These are phyloP conservation scores for Parathielavia appendiculata DNA, from an alignment of 495 filamentous ascomycete genomes.

Conservation along the genomic window DNA sequence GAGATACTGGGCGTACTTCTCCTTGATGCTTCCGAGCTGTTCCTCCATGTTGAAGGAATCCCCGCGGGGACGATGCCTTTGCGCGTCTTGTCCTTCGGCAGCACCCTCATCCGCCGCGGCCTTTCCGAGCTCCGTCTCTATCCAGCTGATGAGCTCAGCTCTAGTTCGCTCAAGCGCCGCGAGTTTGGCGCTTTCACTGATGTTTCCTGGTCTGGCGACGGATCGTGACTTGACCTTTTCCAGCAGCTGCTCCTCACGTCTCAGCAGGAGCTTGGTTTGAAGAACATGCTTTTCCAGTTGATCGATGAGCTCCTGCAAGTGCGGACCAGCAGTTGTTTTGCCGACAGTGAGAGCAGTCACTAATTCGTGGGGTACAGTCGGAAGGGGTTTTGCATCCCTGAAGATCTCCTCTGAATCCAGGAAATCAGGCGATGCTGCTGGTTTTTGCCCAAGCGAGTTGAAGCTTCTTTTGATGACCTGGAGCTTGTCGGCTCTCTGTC, in stretches of 20 bases:
- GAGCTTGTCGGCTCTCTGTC: slow-evolving; percentile 52
- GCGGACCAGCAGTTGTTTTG: slow-evolving; percentile 28
- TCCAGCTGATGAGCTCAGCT: slow-evolving; percentile 65
- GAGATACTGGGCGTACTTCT: slow-evolving; percentile 46
- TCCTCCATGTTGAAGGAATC: slow-evolving; percentile 41
- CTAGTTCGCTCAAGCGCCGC: slow-evolving; percentile 52
- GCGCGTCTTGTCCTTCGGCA: slow-evolving; percentile 31
- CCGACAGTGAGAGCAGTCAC: slow-evolving; percentile 38
- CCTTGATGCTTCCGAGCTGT: slow-evolving; percentile 44
- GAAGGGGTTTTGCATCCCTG: slow-evolving; percentile 39
- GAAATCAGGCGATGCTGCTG: slow-evolving; percentile 46
- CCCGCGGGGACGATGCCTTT: slow-evolving; percentile 18
- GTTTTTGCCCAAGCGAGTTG: slow-evolving; percentile 49
- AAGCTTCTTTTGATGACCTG: slow-evolving; percentile 43
- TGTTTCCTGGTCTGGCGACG: slow-evolving; percentile 25
- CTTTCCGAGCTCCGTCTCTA: slow-evolving; percentile 59
- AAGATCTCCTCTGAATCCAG: slow-evolving; percentile 44
- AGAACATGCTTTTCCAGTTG: slow-evolving; percentile 62
- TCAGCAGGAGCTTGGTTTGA: slow-evolving; percentile 55
- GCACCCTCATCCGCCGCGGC: slow-evolving; percentile 45
- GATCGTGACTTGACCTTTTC: slow-evolving; percentile 49
- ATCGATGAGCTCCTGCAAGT: slow-evolving; percentile 48
- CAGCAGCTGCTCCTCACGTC: slow-evolving; percentile 57
- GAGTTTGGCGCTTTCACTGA: slow-evolving; percentile 36
- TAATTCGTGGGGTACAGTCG: slow-evolving; percentile 46